A percentile compares a stretch with the other conserved stretches of the same genome.
Conservation (phyloP, 2,329 filamentous ascomycete species). For the Sodiomyces alkalinus region DNA sequence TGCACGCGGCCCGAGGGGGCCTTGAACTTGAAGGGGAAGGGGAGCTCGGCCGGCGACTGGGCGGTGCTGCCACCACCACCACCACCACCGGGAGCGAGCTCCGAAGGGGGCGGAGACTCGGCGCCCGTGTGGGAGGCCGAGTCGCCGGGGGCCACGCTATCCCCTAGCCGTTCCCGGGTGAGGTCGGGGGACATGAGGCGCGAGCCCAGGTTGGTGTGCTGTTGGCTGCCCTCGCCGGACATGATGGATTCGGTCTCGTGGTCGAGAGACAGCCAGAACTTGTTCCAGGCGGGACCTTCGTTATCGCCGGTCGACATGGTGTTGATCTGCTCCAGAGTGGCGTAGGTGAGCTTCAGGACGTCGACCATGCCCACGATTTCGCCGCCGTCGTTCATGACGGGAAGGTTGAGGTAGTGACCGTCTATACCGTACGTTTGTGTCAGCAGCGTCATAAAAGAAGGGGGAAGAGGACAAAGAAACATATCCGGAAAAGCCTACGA, state of each 20-base stretch:
- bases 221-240: constrained; percentile 70
- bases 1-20: constrained; percentile 90
- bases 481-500: no score
- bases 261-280: constrained; percentile 96
- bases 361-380: constrained; percentile 99
- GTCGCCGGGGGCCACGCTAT: constrained; percentile 83
- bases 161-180: constrained; percentile 52
- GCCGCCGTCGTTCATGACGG: constrained; percentile 92
- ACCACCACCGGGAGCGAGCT: constrained; percentile 32
- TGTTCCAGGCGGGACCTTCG: constrained; percentile 97
- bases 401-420: constrained; percentile 93
- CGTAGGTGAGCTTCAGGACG: constrained; percentile 94
- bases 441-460: neutral
- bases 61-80: constrained; percentile 33
- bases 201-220: constrained; percentile 46
- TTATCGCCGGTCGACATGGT: constrained; percentile 79
- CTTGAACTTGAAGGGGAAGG: constrained; percentile 99
- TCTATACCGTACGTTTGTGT: constrained; percentile 40
- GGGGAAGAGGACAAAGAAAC: no score
- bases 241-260: constrained; percentile 93
- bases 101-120: constrained; percentile 60
- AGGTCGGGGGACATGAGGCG: constrained; percentile 71
- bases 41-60: constrained; percentile 48
- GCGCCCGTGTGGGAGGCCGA: constrained; percentile 85
- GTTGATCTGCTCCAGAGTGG: constrained; percentile 94